A percentile compares a stretch with the other conserved stretches of the same genome.
phyloP scores from a whole-genome alignment of 2,329 filamentous ascomycete species.

The Fusarium sp. region DNA sequence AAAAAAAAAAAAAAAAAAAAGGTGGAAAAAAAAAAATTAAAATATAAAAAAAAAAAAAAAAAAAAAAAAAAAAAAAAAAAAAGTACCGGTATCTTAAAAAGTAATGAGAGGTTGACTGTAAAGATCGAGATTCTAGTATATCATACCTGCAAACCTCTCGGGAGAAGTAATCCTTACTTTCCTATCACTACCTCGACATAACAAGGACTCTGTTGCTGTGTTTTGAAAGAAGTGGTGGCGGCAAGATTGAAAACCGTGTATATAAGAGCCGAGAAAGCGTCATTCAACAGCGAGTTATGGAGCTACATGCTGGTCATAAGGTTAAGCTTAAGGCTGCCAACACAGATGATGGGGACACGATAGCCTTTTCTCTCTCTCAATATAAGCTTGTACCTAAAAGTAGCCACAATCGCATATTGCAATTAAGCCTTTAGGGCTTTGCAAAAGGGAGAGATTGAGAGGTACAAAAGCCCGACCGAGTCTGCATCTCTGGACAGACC shows the following conservation, averaged over 20 bases:
- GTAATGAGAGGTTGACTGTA: not conserved
- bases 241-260: too few species aligned
- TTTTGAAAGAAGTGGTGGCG: too few species aligned
- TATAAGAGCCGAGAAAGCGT: not conserved
- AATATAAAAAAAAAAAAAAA: too few species aligned
- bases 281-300: too few species aligned
- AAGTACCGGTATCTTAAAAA: not conserved
- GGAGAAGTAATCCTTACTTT: not conserved
- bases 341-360: not conserved
- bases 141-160: not conserved
- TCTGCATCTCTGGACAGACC: not conserved
- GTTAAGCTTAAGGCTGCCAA: not conserved
- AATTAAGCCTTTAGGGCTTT: too few species aligned
- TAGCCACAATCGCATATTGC: too few species aligned
- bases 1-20: too few species aligned
- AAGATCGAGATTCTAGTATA: not conserved
- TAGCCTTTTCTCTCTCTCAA: fast-evolving
- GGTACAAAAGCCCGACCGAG: not conserved
- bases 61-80: too few species aligned
- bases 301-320: not conserved
- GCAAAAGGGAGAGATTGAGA: too few species aligned
- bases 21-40: too few species aligned
- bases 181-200: not conserved
- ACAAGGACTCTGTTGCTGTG: too few species aligned
- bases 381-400: fast-evolving